phyloP scores from a whole-genome alignment of 2,329 filamentous ascomycete species.

The Fusarium proliferatum region DNA sequence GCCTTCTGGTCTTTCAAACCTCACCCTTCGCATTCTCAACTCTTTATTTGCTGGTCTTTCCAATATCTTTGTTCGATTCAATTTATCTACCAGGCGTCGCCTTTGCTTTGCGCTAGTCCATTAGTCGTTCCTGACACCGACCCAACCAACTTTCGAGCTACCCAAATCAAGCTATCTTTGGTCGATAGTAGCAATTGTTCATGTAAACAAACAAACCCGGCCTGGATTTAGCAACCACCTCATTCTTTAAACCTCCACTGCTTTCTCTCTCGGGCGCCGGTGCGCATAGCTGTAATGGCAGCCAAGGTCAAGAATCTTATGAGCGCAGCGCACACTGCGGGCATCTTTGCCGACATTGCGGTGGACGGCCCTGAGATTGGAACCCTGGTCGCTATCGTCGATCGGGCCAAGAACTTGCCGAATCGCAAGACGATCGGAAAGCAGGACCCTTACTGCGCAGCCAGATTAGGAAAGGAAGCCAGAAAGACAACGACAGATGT shows the following conservation, averaged over 20 bases:
- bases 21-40: slow-evolving; percentile 8
- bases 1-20: slow-evolving; percentile 26
- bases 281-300: slow-evolving; percentile 56
- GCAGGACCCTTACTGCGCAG: slow-evolving; percentile 97
- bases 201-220: slow-evolving; percentile 44
- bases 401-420: slow-evolving; percentile 95
- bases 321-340: slow-evolving; percentile 81
- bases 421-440: slow-evolving; percentile 98
- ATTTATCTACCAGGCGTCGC: slow-evolving; percentile 19
- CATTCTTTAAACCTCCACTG: slow-evolving; percentile 1
- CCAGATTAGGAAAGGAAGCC: slow-evolving; percentile 92
- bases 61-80: slow-evolving; percentile 1
- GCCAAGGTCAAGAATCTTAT: slow-evolving; percentile 67
- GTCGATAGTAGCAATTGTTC: slow-evolving; percentile 31
- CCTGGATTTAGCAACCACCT: slow-evolving; percentile 8
- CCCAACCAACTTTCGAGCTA: slow-evolving; percentile 26
- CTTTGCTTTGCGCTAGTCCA: slow-evolving; percentile 18
- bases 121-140: slow-evolving; percentile 28
- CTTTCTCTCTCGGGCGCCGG: slow-evolving; percentile 4
- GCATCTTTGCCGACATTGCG: slow-evolving; percentile 94
- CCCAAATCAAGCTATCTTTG: slow-evolving; percentile 31
- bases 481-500: slow-evolving; percentile 97
- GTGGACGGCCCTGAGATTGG: slow-evolving; percentile 94
- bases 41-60: slow-evolving; percentile 28
- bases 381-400: slow-evolving; percentile 90